Evolutionary conservation across 2,329 filamentous ascomycete species (phyloP), one percentile per base, ranked within the genome.

Genomic region (Alternaria hordeiaustralica): DNA sequence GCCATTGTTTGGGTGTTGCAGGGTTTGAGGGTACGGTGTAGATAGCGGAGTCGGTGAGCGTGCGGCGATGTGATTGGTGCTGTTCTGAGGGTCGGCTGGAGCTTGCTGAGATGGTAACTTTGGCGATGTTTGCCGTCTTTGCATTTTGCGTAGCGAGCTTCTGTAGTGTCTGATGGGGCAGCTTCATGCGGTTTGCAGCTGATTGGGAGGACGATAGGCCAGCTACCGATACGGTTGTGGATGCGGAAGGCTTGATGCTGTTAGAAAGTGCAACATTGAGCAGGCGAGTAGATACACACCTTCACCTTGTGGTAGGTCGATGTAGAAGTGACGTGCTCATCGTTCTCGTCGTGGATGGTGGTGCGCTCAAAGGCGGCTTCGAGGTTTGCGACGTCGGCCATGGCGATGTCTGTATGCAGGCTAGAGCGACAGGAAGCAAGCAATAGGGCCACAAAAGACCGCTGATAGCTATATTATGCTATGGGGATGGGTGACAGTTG

Each of bases 311-410:
- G 85, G 78, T 92, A 90, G 12, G 85, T 85, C 60, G 82, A 82
- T 66, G 82, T 84, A 67, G 88, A 85, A 58, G 82, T 82, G 30
- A 84, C 81, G 63, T 93, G 77, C 60, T 83, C 81, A 60, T 83
- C 90, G 77, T 95, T 96, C 82, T 97, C 94, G 77, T 97, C 94
- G 73, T 92, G 91, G 66, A 97, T 92, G 20, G 92, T 91, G 83
- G 97, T 88, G 81, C 90, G 90, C 88, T 97, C 94, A 77, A 98
- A 93, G 74, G 92, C 92, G 82, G 92, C 86, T 83, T 97, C 95
- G 50, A 98, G 86, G 55, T 88, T 89, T 72, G 92, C 88, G 63
- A 92, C 88, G 68, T 94, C 88, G 46, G 58, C 63, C 66, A 63
- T 62, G 65, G 56, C 30, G 57, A 8, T 45, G 30, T 30, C 26